Conservation (phyloP, 208 protist species). For the Leptomonas seymouri region DNA sequence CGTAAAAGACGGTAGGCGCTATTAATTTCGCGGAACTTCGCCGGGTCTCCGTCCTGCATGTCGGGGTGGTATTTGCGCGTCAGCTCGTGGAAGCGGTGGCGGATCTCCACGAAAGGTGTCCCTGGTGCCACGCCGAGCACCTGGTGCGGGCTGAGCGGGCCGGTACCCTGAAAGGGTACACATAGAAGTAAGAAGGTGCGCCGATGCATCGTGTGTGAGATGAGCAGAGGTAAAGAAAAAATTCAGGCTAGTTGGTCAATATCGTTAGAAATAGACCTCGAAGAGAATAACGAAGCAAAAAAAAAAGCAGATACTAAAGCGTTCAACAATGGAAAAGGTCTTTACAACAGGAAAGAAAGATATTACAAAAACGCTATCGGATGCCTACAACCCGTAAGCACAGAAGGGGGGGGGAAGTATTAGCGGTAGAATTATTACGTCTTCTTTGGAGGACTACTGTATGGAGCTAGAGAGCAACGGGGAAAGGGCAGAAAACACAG, state of each 20-base stretch:
- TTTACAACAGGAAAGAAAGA: too few species aligned
- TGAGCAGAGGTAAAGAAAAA: conserved; percentile 12
- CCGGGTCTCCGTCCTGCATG: conserved; percentile 61
- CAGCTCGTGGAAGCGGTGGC: conserved; percentile 63
- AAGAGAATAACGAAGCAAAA: background rate
- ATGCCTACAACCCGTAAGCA: too few species aligned
- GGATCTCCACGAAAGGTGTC: conserved; percentile 63
- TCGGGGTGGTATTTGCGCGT: conserved; percentile 74
- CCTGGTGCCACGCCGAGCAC: conserved; percentile 52
- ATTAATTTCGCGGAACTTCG: conserved; percentile 80
- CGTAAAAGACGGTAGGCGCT: conserved; percentile 65
- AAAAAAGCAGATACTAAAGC: background rate
- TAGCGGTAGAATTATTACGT: too few species aligned
- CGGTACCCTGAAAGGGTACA: conserved; percentile 3
- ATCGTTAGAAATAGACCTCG: conserved; percentile 4
- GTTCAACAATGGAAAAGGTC: too few species aligned
- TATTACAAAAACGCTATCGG: too few species aligned
- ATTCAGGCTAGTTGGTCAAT: background rate
- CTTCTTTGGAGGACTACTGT: too few species aligned
- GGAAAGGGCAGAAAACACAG: too few species aligned
- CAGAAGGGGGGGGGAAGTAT: too few species aligned
- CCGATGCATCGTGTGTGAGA: conserved; percentile 26
- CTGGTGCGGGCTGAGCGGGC: conserved; percentile 46
- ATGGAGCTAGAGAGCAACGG: too few species aligned
- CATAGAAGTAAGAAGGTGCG: conserved; percentile 10